Evolutionary conservation across 140 eudicot species (phyloP), one percentile per base, ranked within the genome.

Genomic region (Stevia rebaudiana): DNA sequence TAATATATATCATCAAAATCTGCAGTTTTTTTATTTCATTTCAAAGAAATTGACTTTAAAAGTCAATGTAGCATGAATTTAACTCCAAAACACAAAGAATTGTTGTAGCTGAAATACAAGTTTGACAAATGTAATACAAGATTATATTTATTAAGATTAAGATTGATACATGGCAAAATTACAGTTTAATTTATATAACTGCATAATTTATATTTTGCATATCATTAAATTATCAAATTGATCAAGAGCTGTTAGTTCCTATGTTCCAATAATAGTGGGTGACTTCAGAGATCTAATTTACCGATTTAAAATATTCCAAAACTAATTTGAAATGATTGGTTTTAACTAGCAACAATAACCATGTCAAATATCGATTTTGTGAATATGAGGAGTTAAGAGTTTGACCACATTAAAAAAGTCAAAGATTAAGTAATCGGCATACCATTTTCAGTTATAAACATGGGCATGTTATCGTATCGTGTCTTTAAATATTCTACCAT

Each of bases 371-470:
- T 21, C 1, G 10, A n/a, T n/a, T n/a, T n/a, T n/a, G n/a, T n/a
- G n/a, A n/a, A n/a, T n/a, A n/a, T n/a, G n/a, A n/a, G n/a, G n/a
- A n/a, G n/a, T n/a, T n/a, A n/a, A n/a, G n/a, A n/a, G 12, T 11
- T 56, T 47, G 56, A 74, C 63, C 71, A 63, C 39, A 63, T 36
- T n/a, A n/a, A n/a, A n/a, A n/a, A n/a, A n/a, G n/a, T n/a, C n/a
- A n/a, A n/a, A n/a, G n/a, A n/a, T n/a, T n/a, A n/a, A n/a, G n/a
- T n/a, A n/a, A n/a, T n/a, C n/a, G n/a, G n/a, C n/a, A n/a, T 72
- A 91, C 98, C 98, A 75, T 91, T 91, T 81, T 91, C 98, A 4
- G 95, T 87, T 41, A 91, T 61, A 75, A 80, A 84, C 84, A 91
- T 87, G 4, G 95, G 88, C 65, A 66, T 91, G 85, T 82, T 87